Conservation (phyloP, 306 rosid genomes). For the Quercus robur region DNA sequence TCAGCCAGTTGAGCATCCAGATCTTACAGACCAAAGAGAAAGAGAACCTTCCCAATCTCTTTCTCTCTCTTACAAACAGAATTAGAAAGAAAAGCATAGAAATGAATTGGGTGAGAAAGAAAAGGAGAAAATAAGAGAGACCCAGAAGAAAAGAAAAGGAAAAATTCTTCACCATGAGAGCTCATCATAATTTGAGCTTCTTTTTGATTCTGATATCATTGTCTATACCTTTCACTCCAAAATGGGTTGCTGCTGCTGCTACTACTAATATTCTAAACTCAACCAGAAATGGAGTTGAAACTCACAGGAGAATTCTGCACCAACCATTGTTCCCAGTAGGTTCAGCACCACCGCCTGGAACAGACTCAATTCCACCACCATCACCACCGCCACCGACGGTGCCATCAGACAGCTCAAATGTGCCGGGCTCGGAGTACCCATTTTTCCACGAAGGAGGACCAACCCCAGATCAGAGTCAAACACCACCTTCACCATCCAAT, state of each 20-base stretch:
- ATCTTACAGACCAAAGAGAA: slow-evolving; percentile 42
- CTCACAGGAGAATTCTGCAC: slow-evolving; percentile 65
- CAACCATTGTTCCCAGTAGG: slow-evolving; percentile 73
- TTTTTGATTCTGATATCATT: slow-evolving; percentile 27
- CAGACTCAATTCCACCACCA: slow-evolving; percentile 14
- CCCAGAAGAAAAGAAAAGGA: slow-evolving; percentile 23
- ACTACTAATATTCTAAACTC: slow-evolving; percentile 9
- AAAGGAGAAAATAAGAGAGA: slow-evolving; percentile 26
- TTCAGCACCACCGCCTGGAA: slow-evolving; percentile 60
- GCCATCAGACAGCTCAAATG: slow-evolving; percentile 27
- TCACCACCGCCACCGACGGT: slow-evolving; percentile 42
- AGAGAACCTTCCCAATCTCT: slow-evolving; percentile 52
- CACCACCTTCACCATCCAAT: slow-evolving; percentile 37
- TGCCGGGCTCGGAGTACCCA: slow-evolving; percentile 41
- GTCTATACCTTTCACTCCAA: slow-evolving; percentile 13
- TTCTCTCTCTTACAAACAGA: slow-evolving; percentile 17
- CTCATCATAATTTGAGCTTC: slow-evolving; percentile 31
- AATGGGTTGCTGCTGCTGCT: no score
- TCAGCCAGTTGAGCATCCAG: slow-evolving; percentile 56
- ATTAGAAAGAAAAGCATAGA: slow-evolving; percentile 36
- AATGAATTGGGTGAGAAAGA: slow-evolving; percentile 45
- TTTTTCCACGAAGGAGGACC: slow-evolving; percentile 73
- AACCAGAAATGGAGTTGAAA: not conserved
- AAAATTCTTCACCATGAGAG: slow-evolving; percentile 49
- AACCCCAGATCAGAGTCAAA: slow-evolving; percentile 50